A percentile compares a stretch with the other conserved stretches of the same genome.
phyloP scores from a whole-genome alignment of 2,329 filamentous ascomycete genomes.

The Trichophyton verrucosum region DNA sequence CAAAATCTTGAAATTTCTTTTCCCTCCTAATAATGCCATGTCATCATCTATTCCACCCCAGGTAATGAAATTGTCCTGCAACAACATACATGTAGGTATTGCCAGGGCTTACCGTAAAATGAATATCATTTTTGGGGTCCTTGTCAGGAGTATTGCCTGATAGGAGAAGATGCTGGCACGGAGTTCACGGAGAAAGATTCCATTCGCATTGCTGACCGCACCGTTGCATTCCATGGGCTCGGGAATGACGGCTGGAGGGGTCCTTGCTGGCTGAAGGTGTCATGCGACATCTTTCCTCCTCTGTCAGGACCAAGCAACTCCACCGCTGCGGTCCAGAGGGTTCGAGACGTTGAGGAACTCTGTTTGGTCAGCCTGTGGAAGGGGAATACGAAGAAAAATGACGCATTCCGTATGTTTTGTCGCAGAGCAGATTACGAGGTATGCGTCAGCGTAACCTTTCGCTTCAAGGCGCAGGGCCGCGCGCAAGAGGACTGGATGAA shows the following conservation, averaged over 20 bases:
- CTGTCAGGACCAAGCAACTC: neutral
- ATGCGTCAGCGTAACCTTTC: neutral
- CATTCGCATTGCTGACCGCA: neutral
- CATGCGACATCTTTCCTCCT: conserved; percentile 3
- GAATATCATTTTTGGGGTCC: neutral
- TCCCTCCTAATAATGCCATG: neutral
- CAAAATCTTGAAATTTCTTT: neutral
- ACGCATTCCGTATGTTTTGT: neutral
- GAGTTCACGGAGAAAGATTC: neutral
- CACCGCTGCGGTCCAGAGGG: neutral
- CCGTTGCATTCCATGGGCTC: neutral
- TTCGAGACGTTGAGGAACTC: neutral
- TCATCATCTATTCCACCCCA: neutral
- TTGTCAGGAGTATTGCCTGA: neutral
- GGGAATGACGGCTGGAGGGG: neutral
- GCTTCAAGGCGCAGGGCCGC: neutral
- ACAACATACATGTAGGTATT: neutral
- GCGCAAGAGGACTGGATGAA: neutral
- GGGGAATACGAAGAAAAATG: neutral
- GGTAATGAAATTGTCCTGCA: neutral
- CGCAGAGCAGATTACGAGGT: neutral
- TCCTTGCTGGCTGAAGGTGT: neutral
- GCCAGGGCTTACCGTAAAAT: neutral
- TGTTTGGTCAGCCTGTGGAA: neutral
- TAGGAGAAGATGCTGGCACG: neutral